These are phyloP conservation scores for Begonia peltatifolia DNA, from an alignment of 306 rosid genomes.

Conservation along the genomic window DNA sequence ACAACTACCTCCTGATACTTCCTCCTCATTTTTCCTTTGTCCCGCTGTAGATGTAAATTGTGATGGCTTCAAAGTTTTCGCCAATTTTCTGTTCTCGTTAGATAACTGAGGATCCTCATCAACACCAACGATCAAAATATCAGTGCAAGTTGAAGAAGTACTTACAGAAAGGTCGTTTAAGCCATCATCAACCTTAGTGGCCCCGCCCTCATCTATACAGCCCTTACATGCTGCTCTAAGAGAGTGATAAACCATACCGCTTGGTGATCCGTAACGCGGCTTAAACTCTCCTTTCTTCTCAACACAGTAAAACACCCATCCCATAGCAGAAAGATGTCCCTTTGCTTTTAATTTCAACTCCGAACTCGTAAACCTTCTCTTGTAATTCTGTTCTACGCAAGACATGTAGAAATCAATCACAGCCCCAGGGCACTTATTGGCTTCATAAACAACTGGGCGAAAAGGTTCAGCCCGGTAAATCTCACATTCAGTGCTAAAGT, in stretches of 20 bases:
- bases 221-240: conserved; percentile 41
- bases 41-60: no score
- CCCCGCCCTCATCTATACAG: conserved; percentile 14
- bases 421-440: conserved; percentile 24
- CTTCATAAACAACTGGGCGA: not conserved
- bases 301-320: conserved; percentile 36
- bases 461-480: not conserved
- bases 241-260: conserved; percentile 24
- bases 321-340: conserved; percentile 31
- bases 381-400: not conserved
- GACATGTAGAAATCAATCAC: conserved; percentile 21
- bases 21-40: no score
- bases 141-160: not conserved
- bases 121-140: no score
- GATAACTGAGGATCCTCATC: no score
- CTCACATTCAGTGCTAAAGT: rapidly evolving
- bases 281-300: conserved; percentile 17
- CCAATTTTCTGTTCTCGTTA: no score
- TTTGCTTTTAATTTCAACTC: conserved; percentile 19
- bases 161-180: no score
- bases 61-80: no score
- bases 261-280: conserved; percentile 41
- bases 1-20: no score
- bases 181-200: not conserved
- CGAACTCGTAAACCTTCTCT: not conserved